phyloP scores from a whole-genome alignment of 2,329 filamentous ascomycete species.

The Meredithiella fracta region DNA sequence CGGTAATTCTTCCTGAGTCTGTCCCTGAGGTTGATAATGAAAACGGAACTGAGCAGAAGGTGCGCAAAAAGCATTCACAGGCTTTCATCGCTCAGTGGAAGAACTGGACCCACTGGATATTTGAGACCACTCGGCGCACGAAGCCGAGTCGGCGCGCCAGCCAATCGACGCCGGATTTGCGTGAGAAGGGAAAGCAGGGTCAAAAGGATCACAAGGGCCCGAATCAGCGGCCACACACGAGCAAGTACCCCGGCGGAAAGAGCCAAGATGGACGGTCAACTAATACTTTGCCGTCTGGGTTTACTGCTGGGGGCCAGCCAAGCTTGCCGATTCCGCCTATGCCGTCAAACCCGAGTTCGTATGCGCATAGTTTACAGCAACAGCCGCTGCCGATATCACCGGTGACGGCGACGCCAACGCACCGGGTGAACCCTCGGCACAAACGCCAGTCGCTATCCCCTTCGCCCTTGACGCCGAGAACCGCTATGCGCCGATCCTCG shows the following conservation, averaged over 20 bases:
- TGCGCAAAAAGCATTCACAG: constrained; percentile 40
- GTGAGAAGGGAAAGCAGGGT: constrained; percentile 29
- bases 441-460: constrained; percentile 73
- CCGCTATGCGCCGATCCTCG: constrained; percentile 68
- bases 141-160: constrained; percentile 35
- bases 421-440: constrained; percentile 12
- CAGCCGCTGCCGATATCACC: constrained; percentile 10
- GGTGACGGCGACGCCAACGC: constrained; percentile 5
- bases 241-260: constrained; percentile 25
- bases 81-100: constrained; percentile 45
- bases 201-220: constrained; percentile 26
- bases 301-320: constrained; percentile 35
- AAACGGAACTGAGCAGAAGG: constrained; percentile 25
- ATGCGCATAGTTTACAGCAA: background rate
- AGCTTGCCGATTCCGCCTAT: constrained; percentile 18
- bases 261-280: constrained; percentile 20
- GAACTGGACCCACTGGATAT: constrained; percentile 47
- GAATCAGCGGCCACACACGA: constrained; percentile 43
- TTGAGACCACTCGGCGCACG: constrained; percentile 39
- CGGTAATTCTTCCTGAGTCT: constrained; percentile 26
- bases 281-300: constrained; percentile 32
- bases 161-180: constrained; percentile 43
- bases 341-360: constrained; percentile 8
- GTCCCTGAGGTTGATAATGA: constrained; percentile 15
- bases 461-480: constrained; percentile 72